phyloP scores from a whole-genome alignment of 371 early-diverging fungal genomes.

The Lichtheimia ornata region DNA sequence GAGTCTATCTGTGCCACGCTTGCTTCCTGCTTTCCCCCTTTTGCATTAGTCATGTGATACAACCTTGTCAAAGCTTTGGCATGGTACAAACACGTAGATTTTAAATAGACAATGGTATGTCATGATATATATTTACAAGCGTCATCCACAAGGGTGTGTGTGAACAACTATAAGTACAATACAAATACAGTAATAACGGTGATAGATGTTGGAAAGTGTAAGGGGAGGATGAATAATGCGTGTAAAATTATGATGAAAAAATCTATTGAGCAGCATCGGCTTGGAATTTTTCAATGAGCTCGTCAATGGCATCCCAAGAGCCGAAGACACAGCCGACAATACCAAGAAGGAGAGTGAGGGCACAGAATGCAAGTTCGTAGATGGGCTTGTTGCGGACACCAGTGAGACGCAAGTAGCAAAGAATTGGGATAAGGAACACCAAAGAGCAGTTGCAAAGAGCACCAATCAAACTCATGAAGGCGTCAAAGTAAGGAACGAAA shows the following conservation, averaged over 20 bases:
- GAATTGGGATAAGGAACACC: slow-evolving; percentile 71
- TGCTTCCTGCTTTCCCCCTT: too few relatives aligned
- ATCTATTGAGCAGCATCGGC: not conserved
- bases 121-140: slow-evolving; percentile 6
- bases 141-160: not conserved
- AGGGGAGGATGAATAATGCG: not conserved
- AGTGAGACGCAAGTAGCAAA: slow-evolving; percentile 64
- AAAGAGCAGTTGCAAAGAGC: slow-evolving; percentile 68
- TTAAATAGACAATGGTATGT: not conserved
- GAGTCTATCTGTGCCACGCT: too few relatives aligned
- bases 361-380: slow-evolving; percentile 53
- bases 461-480: slow-evolving; percentile 76
- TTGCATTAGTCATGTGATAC: not conserved
- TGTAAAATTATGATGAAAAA: not conserved
- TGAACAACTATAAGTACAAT: not conserved
- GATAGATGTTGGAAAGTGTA: too few relatives aligned
- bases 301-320: slow-evolving; percentile 57
- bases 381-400: slow-evolving; percentile 52
- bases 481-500: slow-evolving; percentile 71
- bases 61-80: not conserved
- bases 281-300: slow-evolving; percentile 11
- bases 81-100: not conserved
- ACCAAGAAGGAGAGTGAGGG: slow-evolving; percentile 61
- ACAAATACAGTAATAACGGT: slow-evolving; percentile 2
- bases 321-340: slow-evolving; percentile 64